phyloP scores from a whole-genome alignment of 805 yeast genomes.

The Jamesozyma gamospora region DNA sequence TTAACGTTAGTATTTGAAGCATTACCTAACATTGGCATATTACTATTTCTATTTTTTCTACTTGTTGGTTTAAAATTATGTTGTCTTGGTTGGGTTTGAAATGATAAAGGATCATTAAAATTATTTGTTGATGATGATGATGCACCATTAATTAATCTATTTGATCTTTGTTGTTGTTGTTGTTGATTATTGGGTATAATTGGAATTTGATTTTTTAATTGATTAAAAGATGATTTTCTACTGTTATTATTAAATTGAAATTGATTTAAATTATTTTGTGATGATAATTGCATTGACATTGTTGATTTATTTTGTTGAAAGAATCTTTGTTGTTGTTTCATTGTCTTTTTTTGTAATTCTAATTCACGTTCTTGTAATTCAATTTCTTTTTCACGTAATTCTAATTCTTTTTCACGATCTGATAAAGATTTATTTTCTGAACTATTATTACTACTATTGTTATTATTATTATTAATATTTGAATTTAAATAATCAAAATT shows the following conservation, averaged over 20 bases:
- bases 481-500: conserved; percentile 2
- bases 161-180: conserved; percentile 10
- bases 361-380: conserved; percentile 29
- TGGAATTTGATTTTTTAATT: conserved; percentile 4
- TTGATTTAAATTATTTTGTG: conserved; percentile 1
- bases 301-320: conserved; percentile 5
- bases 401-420: conserved; percentile 22
- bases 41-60: conserved; percentile 29
- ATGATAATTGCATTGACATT: conserved; percentile 1
- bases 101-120: conserved; percentile 14
- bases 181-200: conserved; percentile 1
- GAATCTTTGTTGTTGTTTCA: conserved; percentile 11
- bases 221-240: conserved; percentile 7
- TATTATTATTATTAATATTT: conserved; percentile 8
- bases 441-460: conserved; percentile 4
- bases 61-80: conserved; percentile 28
- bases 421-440: conserved; percentile 14
- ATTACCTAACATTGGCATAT: conserved; percentile 25
- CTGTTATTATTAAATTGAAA: conserved; percentile 4
- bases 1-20: conserved; percentile 19
- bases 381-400: conserved; percentile 26
- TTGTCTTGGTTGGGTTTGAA: not conserved
- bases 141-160: conserved; percentile 19
- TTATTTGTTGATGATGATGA: conserved; percentile 23
- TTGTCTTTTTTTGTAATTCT: conserved; percentile 24